Evolutionary conservation across 768 basidiomycete genomes (phyloP).

Genomic region (Xerocomus potaroensis): DNA sequence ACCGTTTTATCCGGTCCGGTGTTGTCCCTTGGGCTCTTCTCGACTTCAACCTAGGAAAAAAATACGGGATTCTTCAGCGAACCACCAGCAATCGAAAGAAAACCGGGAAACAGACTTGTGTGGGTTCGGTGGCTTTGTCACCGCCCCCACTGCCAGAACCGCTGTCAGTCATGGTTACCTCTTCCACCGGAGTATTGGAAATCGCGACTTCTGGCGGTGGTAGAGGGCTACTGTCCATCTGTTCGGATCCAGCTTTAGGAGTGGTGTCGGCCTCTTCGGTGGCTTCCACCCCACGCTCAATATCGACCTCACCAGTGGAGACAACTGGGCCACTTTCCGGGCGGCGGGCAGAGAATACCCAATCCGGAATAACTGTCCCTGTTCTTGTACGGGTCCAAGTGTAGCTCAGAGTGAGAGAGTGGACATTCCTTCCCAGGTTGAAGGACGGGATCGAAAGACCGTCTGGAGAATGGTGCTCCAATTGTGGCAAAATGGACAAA

Average conservation of each 20-base stretch:
- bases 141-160: neutral
- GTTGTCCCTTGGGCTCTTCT: neutral
- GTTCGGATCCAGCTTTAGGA: neutral
- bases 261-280: neutral
- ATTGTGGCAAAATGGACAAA: neutral
- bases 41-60: conserved; percentile 12
- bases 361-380: conserved; percentile 37
- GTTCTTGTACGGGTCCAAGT: conserved; percentile 39
- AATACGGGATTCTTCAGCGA: conserved; percentile 15
- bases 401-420: conserved; percentile 42
- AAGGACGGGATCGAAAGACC: conserved; percentile 71
- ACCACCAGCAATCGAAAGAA: neutral
- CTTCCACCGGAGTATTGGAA: neutral
- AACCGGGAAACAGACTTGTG: conserved; percentile 21
- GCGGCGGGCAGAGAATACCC: conserved; percentile 38
- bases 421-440: conserved; percentile 44
- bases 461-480: conserved; percentile 35
- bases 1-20: neutral
- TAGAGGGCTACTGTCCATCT: neutral
- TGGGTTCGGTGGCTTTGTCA: neutral
- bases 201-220: neutral
- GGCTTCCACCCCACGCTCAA: conserved; percentile 19
- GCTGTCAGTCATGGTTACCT: neutral
- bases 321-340: conserved; percentile 1
- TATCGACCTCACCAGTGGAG: conserved; percentile 4